Base-by-base conservation (phyloP, 148 eudicot species). In the Diospyros lotus region DNA sequence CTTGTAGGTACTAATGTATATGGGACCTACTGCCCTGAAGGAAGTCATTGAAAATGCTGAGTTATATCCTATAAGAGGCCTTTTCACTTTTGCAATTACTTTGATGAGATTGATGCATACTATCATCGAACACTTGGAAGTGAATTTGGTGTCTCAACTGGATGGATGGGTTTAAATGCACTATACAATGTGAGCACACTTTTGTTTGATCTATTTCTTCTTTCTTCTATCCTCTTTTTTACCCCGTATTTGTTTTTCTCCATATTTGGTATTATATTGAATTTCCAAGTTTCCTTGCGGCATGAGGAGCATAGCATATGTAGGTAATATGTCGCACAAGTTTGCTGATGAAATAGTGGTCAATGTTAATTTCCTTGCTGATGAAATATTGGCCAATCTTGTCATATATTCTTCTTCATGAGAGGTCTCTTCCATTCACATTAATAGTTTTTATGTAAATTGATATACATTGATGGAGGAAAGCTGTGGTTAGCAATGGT, bases 121-220 rank as follows among this genome's bases (percentile, higher is more conserved):
- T 95, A 95, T 84, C 84, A 95, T 73, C 87, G 80, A 70, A 81
- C 87, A 68, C 86, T 84, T 78, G 94, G 92, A 75, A 83, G 81
- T 76, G 94, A 90, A 77, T 80, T 87, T 77, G 98, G 98, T 73
- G 79, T 87, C 74, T 84, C 98, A 67, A 95, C 96, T 75, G 98
- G 98, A 69, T 95, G 98, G 98, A 88, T 79, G 81, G 71, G 76
- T 58, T 81, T 95, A 79, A 82, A 95, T 77, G 81, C 76, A 58
- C 81, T 85, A 61, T 95, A 95, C 79, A 95, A 92, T 73, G 97
- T 95, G 83, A 86, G 94, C 74, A 71, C 61, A 12, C 63, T 58
- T 52, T 12, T 4, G 4, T 56, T 15, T 17, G 2, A 39, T 10
- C n/a, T 46, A 45, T 2, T 61, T 55, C 61, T 48, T 15, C 5